Evolutionary conservation across 805 yeast genomes (phyloP).

Genomic region (Candida ovalis): DNA sequence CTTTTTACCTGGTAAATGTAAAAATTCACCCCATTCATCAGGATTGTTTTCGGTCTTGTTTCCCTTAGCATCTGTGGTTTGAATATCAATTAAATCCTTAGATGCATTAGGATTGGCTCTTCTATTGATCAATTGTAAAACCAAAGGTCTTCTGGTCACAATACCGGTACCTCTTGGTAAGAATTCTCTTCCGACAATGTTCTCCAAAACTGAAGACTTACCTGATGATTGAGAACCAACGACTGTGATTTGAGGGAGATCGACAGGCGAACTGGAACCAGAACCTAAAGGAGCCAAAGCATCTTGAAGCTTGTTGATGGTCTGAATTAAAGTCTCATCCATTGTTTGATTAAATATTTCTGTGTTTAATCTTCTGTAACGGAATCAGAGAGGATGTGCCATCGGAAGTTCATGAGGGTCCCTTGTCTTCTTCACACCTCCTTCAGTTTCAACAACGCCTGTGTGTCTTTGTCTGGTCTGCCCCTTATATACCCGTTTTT

Average conservation of each 20-base stretch:
- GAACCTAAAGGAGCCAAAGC: slow-evolving; percentile 97
- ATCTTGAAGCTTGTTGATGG: slow-evolving; percentile 88
- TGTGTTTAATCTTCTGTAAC: too few species aligned
- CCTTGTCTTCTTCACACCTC: too few species aligned
- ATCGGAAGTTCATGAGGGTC: too few species aligned
- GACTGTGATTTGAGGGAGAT: slow-evolving; percentile 91
- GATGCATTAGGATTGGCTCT: slow-evolving; percentile 37
- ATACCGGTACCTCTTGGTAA: slow-evolving; percentile 91
- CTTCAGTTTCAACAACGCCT: too few species aligned
- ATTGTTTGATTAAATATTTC: slow-evolving; percentile 34
- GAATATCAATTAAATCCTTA: slow-evolving; percentile 40
- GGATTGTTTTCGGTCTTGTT: slow-evolving; percentile 63
- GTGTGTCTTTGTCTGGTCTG: too few species aligned
- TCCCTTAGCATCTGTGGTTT: slow-evolving; percentile 42
- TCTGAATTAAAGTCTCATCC: slow-evolving; percentile 77
- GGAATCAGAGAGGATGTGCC: too few species aligned
- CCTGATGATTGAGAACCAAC: slow-evolving; percentile 92
- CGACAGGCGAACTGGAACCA: slow-evolving; percentile 84
- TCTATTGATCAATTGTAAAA: slow-evolving; percentile 74
- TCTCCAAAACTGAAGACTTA: slow-evolving; percentile 84
- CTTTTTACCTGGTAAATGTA: slow-evolving; percentile 85
- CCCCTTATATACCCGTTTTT: neutral
- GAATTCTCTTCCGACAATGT: slow-evolving; percentile 88
- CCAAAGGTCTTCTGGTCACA: slow-evolving; percentile 85
- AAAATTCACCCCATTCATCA: slow-evolving; percentile 96